phyloP scores from a whole-genome alignment of 768 basidiomycete species.

The Tremella fuciformis region DNA sequence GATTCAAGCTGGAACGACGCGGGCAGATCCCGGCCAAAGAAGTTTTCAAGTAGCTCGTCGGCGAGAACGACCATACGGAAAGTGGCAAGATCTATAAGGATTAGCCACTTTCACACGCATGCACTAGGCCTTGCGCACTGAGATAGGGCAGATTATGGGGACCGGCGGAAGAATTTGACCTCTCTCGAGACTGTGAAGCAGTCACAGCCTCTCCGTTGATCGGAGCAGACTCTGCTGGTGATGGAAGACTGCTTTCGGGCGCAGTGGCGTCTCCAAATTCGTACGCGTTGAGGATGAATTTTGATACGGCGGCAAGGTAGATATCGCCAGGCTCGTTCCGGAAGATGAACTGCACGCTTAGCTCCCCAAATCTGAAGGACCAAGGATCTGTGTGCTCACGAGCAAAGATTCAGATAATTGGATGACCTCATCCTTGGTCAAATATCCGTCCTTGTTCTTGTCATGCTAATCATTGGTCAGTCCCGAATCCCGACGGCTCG shows the following conservation, averaged over 20 bases:
- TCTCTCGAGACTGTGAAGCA: conserved; percentile 50
- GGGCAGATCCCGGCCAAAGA: conserved; percentile 90
- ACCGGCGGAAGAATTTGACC: conserved; percentile 53
- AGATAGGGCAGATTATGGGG: conserved; percentile 83
- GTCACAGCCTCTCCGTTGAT: conserved; percentile 45
- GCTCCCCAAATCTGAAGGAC: background rate
- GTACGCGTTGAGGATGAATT: conserved; percentile 97
- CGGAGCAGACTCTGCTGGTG: conserved; percentile 16
- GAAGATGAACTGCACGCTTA: conserved; percentile 81
- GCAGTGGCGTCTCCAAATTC: conserved; percentile 84
- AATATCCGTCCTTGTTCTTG: conserved; percentile 89
- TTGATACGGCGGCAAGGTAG: conserved; percentile 90
- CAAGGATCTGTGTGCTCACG: conserved; percentile 56
- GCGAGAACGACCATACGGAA: conserved; percentile 99
- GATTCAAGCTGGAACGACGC: conserved; percentile 78
- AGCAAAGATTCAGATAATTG: conserved; percentile 91
- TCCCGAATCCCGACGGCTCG: background rate
- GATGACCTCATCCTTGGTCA: conserved; percentile 94
- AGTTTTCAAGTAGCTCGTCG: conserved; percentile 91
- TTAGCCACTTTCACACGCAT: conserved; percentile 4
- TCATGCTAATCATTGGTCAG: conserved; percentile 39
- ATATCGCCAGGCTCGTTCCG: conserved; percentile 94
- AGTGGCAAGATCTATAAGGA: conserved; percentile 55
- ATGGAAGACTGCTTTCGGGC: conserved; percentile 32
- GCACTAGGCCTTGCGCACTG: conserved; percentile 61